Percentiles rank a stretch among this genome's conserved stretches.
These are phyloP conservation scores for Friedmanniomyces simplex DNA, from an alignment of 495 filamentous ascomycete genomes.

Conservation along the genomic window DNA sequence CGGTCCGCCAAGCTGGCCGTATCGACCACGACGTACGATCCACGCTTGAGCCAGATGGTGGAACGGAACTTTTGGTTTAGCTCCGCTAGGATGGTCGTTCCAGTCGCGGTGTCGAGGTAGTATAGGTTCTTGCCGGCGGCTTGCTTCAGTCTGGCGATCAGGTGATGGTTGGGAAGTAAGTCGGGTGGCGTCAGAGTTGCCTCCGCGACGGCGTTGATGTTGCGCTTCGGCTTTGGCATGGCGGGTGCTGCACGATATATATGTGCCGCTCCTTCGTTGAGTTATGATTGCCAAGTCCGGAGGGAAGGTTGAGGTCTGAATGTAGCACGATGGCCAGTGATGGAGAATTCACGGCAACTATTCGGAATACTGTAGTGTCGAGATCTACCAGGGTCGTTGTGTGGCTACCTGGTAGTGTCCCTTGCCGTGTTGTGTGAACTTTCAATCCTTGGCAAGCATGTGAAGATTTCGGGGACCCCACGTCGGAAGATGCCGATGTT, in stretches of 20 bases:
- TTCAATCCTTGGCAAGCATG: too few species aligned
- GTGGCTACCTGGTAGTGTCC: too few species aligned
- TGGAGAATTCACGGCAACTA: too few species aligned
- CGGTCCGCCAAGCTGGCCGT: conserved; percentile 53
- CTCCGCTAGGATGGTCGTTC: conserved; percentile 58
- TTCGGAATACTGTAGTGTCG: too few species aligned
- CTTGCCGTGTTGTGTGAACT: too few species aligned
- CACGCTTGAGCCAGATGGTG: conserved; percentile 80
- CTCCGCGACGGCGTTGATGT: conserved; percentile 60
- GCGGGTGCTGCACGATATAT: neutral
- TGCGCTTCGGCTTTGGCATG: conserved; percentile 58
- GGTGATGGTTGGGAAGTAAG: conserved; percentile 51
- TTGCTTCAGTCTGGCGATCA: conserved; percentile 64
- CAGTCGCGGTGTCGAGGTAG: conserved; percentile 52
- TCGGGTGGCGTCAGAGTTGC: conserved; percentile 65
- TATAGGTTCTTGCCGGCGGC: conserved; percentile 84
- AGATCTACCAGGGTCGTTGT: too few species aligned
- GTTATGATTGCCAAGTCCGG: too few species aligned
- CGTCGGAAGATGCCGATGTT: too few species aligned
- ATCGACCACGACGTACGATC: conserved; percentile 78
- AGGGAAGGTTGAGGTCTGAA: too few species aligned
- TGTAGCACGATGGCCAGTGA: too few species aligned
- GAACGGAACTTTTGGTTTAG: conserved; percentile 73
- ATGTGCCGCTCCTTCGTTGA: neutral
- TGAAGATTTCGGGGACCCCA: too few species aligned